These are phyloP conservation scores for Lipomyces sp. DNA, from an alignment of 805 yeast genomes.

Conservation along the genomic window DNA sequence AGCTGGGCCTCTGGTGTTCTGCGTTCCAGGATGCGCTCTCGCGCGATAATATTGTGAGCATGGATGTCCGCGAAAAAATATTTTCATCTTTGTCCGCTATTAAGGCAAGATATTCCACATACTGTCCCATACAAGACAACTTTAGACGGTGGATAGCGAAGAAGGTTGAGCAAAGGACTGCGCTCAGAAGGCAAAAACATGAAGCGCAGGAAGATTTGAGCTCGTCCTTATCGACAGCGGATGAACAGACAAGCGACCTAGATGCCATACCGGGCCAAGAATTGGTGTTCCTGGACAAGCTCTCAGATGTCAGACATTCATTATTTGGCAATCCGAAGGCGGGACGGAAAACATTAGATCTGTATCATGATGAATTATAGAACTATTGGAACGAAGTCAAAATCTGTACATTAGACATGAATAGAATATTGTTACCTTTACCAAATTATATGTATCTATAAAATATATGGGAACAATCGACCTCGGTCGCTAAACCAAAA, in stretches of 20 bases:
- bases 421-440: not conserved
- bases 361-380: constrained; percentile 48
- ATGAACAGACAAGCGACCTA: constrained; percentile 37
- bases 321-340: constrained; percentile 82
- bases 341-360: constrained; percentile 56
- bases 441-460: not conserved
- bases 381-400: not conserved
- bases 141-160: constrained; percentile 69
- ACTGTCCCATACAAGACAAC: constrained; percentile 45
- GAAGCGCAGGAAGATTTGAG: not conserved
- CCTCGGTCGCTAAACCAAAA: too few species aligned
- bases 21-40: constrained; percentile 35
- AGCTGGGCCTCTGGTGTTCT: constrained; percentile 33
- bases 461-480: not conserved
- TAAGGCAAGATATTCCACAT: constrained; percentile 34
- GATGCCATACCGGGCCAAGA: constrained; percentile 41
- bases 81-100: constrained; percentile 34
- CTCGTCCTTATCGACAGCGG: constrained; percentile 7
- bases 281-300: constrained; percentile 49
- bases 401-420: not conserved
- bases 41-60: constrained; percentile 15
- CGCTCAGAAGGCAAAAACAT: not conserved
- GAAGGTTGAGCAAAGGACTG: constrained; percentile 43
- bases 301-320: constrained; percentile 59
- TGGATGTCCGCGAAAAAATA: constrained; percentile 23